Percentiles rank a stretch among this genome's conserved stretches.
phyloP scores from a whole-genome alignment of 768 basidiomycete genomes.

The Panaeolus cyanescens region DNA sequence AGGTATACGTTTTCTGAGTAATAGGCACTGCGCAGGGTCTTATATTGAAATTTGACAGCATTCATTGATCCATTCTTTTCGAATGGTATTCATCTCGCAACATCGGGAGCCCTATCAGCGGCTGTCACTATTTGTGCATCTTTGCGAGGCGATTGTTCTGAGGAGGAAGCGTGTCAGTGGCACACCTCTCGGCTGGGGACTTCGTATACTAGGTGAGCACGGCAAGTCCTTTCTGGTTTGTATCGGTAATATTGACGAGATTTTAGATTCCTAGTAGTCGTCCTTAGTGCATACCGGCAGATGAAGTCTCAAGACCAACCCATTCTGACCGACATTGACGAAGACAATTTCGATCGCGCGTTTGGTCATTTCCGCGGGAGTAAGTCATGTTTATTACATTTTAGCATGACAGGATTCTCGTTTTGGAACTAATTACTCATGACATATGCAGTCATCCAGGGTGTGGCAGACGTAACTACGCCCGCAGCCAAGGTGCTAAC shows the following conservation, averaged over 20 bases:
- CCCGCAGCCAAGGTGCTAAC: neutral
- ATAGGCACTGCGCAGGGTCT: neutral
- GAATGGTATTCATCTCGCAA: constrained; percentile 45
- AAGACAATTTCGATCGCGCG: constrained; percentile 49
- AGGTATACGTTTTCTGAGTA: constrained; percentile 15
- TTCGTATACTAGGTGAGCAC: constrained; percentile 32
- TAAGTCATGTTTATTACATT: constrained; percentile 9
- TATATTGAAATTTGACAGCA: constrained; percentile 27
- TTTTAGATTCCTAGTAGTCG: constrained; percentile 46
- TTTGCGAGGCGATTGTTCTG: constrained; percentile 29
- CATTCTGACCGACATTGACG: constrained; percentile 44
- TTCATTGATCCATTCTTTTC: constrained; percentile 71
- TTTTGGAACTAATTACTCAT: too few relatives aligned
- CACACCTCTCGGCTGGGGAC: constrained; percentile 34
- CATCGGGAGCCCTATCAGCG: constrained; percentile 39
- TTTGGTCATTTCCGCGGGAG: constrained; percentile 46
- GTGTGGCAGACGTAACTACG: constrained; percentile 3
- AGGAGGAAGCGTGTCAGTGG: constrained; percentile 28
- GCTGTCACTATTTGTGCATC: constrained; percentile 34
- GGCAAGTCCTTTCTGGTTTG: neutral
- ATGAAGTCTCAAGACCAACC: constrained; percentile 41
- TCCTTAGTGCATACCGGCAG: constrained; percentile 51
- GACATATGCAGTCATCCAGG: constrained; percentile 26
- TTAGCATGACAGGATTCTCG: neutral
- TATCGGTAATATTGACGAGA: neutral